Evolutionary conservation across 306 rosid genomes (phyloP).

Genomic region (Ammopiptanthus mongolicus): DNA sequence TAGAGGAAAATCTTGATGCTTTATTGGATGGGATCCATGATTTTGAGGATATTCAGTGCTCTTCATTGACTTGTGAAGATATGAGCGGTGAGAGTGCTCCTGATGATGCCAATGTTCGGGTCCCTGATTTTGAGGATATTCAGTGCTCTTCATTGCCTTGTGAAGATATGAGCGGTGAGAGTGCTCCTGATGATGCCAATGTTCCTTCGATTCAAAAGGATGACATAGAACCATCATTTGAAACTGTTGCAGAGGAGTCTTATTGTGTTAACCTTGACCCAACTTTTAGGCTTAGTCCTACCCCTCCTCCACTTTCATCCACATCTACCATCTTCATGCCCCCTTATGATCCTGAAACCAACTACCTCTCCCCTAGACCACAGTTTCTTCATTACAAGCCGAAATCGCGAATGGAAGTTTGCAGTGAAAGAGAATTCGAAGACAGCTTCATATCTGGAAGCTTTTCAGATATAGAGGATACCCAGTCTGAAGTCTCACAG

Average conservation of each 20-base stretch:
- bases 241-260: conserved; percentile 25
- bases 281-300: conserved; percentile 66
- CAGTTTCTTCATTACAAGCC: conserved; percentile 82
- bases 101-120: neutral
- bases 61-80: conserved; percentile 23
- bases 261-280: conserved; percentile 66
- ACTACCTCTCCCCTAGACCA: conserved; percentile 82
- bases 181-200: neutral
- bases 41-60: conserved; percentile 20
- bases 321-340: conserved; percentile 27
- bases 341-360: conserved; percentile 78
- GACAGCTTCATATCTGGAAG: conserved; percentile 44
- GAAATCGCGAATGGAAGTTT: conserved; percentile 43
- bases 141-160: conserved; percentile 9
- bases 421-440: conserved; percentile 37
- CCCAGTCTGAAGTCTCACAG: conserved; percentile 41
- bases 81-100: conserved; percentile 9
- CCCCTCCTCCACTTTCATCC: conserved; percentile 32
- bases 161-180: conserved; percentile 24
- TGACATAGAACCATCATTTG: conserved; percentile 3
- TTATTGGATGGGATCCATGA: neutral
- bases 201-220: conserved; percentile 2
- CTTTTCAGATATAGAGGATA: conserved; percentile 60
- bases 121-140: conserved; percentile 20
- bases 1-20: conserved; percentile 16